A percentile compares a stretch with the other conserved stretches of the same genome.
Evolutionary conservation across 192 early-diverging fungal genomes (phyloP).

Genomic region (Coemansia umbellata): DNA sequence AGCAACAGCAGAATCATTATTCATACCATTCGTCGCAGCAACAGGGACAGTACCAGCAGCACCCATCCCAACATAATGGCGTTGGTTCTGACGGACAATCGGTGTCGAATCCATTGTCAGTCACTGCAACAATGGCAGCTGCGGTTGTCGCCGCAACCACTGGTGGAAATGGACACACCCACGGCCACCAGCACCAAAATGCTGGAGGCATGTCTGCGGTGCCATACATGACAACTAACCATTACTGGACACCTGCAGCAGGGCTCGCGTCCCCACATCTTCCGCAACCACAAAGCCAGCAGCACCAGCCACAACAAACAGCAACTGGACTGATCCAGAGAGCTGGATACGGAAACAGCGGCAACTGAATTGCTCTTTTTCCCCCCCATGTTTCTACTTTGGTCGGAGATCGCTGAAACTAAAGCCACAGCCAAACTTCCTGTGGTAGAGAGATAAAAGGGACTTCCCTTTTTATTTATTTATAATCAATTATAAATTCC

Average conservation of each 20-base stretch:
- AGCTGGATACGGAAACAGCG: constrained; percentile 31
- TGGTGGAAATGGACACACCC: neutral
- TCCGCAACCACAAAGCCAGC: constrained; percentile 16
- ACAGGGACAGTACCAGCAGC: constrained; percentile 16
- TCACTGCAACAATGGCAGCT: constrained; percentile 28
- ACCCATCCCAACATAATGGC: constrained; percentile 3
- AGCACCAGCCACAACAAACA: constrained; percentile 20
- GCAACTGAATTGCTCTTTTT: neutral
- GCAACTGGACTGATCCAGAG: constrained; percentile 28
- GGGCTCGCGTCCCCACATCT: constrained; percentile 36
- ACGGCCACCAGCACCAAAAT: constrained; percentile 13
- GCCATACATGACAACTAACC: constrained; percentile 36
- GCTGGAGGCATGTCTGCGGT: constrained; percentile 14
- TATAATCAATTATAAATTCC: no score
- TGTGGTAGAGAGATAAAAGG: no score
- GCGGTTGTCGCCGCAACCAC: constrained; percentile 22
- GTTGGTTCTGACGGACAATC: neutral
- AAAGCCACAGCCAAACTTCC: neutral
- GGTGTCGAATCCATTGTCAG: constrained; percentile 15
- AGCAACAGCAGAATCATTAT: constrained; percentile 30
- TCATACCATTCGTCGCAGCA: constrained; percentile 18
- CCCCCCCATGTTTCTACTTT: neutral
- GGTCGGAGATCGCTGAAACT: no score
- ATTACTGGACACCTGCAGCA: constrained; percentile 30
- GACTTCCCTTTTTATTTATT: no score